Base-by-base conservation (phyloP, 345 rosid species). In the Barbarea vulgaris region DNA sequence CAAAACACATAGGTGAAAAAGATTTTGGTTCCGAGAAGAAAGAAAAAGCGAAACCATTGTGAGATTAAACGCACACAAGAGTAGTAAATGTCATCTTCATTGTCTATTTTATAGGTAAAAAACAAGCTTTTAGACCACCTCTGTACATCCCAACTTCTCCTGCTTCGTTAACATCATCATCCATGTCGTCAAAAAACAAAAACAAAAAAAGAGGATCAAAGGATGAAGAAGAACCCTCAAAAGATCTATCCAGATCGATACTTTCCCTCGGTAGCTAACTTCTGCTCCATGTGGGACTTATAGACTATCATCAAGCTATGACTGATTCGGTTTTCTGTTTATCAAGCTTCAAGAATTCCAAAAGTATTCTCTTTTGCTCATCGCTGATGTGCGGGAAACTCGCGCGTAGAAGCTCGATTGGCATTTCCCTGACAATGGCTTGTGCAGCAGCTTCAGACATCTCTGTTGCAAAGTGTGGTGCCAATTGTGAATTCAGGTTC, bases 401-500 rank as follows among this genome's bases (percentile, higher is more conserved):
- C 12, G 89, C 86, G 2, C 89, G 91, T 57, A 91, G 71, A 42
- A 93, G 93, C 71, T 91, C 97, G 56, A 93, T 72, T 0, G 97
- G 97, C 85, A 93, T 82, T 77, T 93, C 97, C 80, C 83, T 81
- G 82, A 84, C 91, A 33, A 93, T 88, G 62, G 96, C 93, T 80
- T 84, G 87, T 15, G 90, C 84, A 15, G 89, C 91, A 27, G 56
- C 55, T 57, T 89, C 93, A 51, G 83, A 64, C 11, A 81, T 83
- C 56, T 76, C 73, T 18, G 73, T 53, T 44, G 77, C 74, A 74
- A 75, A 74, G 60, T 76, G 74, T 42, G 80, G 79, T 65, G 83
- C 70, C 24, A 64, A 48, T 54, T 84, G 89, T 17, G 67, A 28
- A 22, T 77, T 75, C 54, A 87, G 59, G 19, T 90, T 83, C 86